Evolutionary conservation across 116 monocot genomes (phyloP), one percentile per base, ranked within the genome.

Genomic region (Zostera marina): DNA sequence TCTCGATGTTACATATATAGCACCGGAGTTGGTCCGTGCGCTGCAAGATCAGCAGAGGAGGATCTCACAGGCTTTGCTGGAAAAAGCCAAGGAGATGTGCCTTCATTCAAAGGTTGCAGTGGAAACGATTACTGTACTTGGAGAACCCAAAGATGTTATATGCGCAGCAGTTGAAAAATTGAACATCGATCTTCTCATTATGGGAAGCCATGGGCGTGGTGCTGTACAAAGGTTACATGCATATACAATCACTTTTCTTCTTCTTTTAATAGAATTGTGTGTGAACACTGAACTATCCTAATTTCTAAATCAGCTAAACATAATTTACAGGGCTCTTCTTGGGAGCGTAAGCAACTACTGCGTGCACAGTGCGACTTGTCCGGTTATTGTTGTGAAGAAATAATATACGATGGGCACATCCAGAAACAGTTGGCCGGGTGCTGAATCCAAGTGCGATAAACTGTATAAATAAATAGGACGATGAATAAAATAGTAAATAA

Each of bases 321-420:
- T 7, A 43, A 43, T 7, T 43, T 43, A 54, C 74, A 81, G 81
- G 74, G 73, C 74, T 45, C 77, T 81, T 47, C 60, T 81, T 13
- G 81, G 81, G 32, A 81, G 77, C 41, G 77, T 81, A 24, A 81
- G 81, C 77, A 74, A 71, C 58, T 74, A 74, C 62, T 81, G 74
- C 64, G 52, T 71, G 60, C 73, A 81, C 58, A 60, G 63, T 22
- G 77, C 71, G 0, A 71, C 74, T 22, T 77, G 81, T 41, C 70
- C 81, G 3, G 77, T 81, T 46, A 74, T 81, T 53, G 65, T 81
- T 51, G 77, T 77, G 53, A 81, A 74, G 74, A 81, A 73, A 23
- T 44, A 32, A 32, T 32, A 32, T 5, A 1, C 32, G 32, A n/a
- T 32, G 32, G 32, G 32, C 32, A 5, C 32, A 32, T 32, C 4